phyloP scores from a whole-genome alignment of 352 stramenopile species.

The Saprolegnia parasitica region DNA sequence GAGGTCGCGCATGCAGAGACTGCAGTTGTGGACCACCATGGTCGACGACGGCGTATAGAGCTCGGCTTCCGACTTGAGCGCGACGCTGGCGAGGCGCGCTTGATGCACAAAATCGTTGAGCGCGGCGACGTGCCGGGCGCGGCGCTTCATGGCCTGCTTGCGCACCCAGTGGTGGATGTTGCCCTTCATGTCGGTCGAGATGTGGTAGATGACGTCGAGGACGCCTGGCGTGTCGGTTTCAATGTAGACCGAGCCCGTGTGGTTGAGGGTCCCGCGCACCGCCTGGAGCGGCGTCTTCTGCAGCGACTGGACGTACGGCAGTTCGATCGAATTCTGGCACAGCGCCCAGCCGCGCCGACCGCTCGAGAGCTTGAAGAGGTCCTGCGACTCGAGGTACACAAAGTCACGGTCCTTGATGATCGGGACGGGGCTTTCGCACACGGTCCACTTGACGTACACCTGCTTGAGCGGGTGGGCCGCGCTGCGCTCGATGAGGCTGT shows the following conservation, averaged over 20 bases:
- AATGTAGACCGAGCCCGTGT: conserved; percentile 22
- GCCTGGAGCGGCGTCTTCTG: conserved; percentile 29
- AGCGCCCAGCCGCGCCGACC: conserved; percentile 21
- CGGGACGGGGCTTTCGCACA: not conserved
- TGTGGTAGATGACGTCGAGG: conserved; percentile 19
- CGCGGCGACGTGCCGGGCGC: not conserved
- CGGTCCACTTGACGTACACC: conserved; percentile 23
- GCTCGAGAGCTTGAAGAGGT: conserved; percentile 18
- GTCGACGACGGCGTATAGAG: not conserved
- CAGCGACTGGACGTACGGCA: conserved; percentile 4
- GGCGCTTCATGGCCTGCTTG: conserved; percentile 5
- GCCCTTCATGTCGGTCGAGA: conserved; percentile 21
- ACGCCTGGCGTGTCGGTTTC: conserved; percentile 19
- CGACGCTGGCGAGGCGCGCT: not conserved
- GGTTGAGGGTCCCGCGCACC: conserved; percentile 20
- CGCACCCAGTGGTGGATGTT: conserved; percentile 24
- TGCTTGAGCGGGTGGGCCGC: not conserved
- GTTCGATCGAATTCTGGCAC: conserved; percentile 26
- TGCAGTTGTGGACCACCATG: conserved; percentile 2
- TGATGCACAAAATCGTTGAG: conserved; percentile 20
- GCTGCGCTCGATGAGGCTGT: conserved; percentile 19
- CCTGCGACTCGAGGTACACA: conserved; percentile 22
- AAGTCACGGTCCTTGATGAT: conserved; percentile 27
- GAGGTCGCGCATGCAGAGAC: not conserved
- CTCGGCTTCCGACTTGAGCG: not conserved